Evolutionary conservation across 768 basidiomycete genomes (phyloP).

Genomic region (Gloeopeniophorella convolvens): DNA sequence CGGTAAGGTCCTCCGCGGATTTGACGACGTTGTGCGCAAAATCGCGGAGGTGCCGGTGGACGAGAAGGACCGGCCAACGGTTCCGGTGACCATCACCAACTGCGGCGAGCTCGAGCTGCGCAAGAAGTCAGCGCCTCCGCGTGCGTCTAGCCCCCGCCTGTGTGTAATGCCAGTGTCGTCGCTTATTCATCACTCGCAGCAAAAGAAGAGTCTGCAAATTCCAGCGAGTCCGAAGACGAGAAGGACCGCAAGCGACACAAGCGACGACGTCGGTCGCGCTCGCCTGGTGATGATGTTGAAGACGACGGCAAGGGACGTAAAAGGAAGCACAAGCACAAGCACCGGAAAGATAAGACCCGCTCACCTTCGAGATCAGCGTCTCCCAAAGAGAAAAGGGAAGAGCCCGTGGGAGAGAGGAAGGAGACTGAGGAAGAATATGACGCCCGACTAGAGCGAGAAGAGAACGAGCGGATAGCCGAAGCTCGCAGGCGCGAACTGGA

Average conservation of each 20-base stretch:
- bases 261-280: constrained; percentile 17
- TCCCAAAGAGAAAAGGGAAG: neutral
- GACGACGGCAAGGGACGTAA: constrained; percentile 19
- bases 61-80: constrained; percentile 64
- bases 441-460: constrained; percentile 58
- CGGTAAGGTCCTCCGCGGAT: constrained; percentile 49
- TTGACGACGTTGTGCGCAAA: constrained; percentile 49
- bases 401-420: constrained; percentile 6
- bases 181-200: constrained; percentile 1
- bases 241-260: constrained; percentile 16
- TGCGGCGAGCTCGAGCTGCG: constrained; percentile 83
- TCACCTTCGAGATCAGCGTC: constrained; percentile 12
- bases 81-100: constrained; percentile 61
- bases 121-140: constrained; percentile 28
- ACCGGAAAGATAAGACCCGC: constrained; percentile 25
- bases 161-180: neutral
- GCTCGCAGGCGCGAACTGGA: constrained; percentile 44
- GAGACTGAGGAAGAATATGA: constrained; percentile 76
- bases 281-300: constrained; percentile 1
- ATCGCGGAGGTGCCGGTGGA: constrained; percentile 65
- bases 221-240: constrained; percentile 14
- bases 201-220: constrained; percentile 13
- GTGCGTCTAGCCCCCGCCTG: constrained; percentile 15
- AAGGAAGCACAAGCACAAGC: constrained; percentile 25
- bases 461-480: constrained; percentile 48